Evolutionary conservation across 2,329 filamentous ascomycete genomes (phyloP).

Genomic region (Botrytis tulipae): DNA sequence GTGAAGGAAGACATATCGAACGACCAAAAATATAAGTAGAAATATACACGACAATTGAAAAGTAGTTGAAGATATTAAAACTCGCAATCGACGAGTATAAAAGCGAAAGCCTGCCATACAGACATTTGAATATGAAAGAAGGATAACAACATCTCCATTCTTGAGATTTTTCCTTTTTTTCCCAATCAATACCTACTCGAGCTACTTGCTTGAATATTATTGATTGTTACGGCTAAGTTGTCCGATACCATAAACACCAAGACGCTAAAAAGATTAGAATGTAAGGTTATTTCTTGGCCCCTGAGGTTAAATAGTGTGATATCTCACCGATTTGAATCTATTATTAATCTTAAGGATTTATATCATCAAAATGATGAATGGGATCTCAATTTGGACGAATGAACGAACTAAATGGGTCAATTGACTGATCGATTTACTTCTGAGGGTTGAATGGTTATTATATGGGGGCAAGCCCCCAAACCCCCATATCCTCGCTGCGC

Average conservation of each 20-base stretch:
- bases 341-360: background rate
- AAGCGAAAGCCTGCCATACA: slow-evolving; percentile 29
- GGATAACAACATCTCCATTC: background rate
- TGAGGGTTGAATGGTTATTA: too few species aligned
- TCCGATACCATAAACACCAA: background rate
- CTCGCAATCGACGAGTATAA: slow-evolving; percentile 29
- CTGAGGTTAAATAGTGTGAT: background rate
- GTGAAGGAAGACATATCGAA: slow-evolving; percentile 30
- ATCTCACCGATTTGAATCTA: background rate
- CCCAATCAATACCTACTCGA: background rate
- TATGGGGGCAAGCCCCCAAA: background rate
- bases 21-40: slow-evolving; percentile 25
- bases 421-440: accelerated
- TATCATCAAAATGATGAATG: background rate
- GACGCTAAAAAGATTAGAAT: background rate
- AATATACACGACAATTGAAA: slow-evolving; percentile 25
- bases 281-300: background rate
- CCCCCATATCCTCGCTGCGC: background rate
- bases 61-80: slow-evolving; percentile 23
- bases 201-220: background rate
- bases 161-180: background rate
- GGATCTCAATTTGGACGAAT: background rate
- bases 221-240: background rate
- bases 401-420: background rate
- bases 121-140: slow-evolving; percentile 11